A percentile compares a stretch with the other conserved stretches of the same genome.
phyloP scores from a whole-genome alignment of 1,284 basidiomycete genomes.

The Trametes versicolor region DNA sequence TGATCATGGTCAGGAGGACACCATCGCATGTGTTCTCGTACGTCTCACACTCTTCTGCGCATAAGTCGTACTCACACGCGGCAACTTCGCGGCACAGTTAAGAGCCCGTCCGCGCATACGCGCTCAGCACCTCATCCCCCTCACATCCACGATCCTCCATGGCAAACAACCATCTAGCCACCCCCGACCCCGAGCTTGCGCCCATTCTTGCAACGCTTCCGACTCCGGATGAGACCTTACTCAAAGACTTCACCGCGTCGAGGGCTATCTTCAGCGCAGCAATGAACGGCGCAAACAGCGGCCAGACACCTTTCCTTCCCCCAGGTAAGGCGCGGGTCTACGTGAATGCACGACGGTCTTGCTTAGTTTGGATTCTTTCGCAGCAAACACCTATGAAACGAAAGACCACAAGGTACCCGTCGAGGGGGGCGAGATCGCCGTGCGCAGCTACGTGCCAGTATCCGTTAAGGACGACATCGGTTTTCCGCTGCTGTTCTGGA shows the following conservation, averaged over 20 bases:
- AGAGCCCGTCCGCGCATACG: too few species aligned
- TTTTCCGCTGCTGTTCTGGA: constrained; percentile 22
- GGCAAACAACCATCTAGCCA: not conserved
- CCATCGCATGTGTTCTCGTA: too few species aligned
- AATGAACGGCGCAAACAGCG: not conserved
- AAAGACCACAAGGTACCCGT: constrained; percentile 1
- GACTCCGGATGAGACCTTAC: not conserved
- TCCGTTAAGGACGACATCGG: not conserved
- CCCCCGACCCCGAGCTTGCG: constrained; percentile 15
- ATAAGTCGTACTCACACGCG: too few species aligned
- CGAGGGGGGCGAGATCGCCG: not conserved
- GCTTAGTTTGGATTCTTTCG: not conserved
- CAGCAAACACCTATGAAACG: not conserved
- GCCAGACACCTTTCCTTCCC: not conserved
- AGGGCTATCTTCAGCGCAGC: not conserved
- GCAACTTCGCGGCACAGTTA: too few species aligned
- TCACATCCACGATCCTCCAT: not conserved
- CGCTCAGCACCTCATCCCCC: too few species aligned
- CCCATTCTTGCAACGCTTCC: not conserved
- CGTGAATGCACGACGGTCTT: not conserved
- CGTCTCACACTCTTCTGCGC: too few species aligned
- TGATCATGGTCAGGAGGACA: too few species aligned
- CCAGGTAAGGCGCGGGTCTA: not conserved
- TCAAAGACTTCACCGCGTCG: not conserved
- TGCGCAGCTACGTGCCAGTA: constrained; percentile 2